Base-by-base conservation (phyloP, 371 early-diverging fungal genomes). In the Syncephalastrum racemosum region DNA sequence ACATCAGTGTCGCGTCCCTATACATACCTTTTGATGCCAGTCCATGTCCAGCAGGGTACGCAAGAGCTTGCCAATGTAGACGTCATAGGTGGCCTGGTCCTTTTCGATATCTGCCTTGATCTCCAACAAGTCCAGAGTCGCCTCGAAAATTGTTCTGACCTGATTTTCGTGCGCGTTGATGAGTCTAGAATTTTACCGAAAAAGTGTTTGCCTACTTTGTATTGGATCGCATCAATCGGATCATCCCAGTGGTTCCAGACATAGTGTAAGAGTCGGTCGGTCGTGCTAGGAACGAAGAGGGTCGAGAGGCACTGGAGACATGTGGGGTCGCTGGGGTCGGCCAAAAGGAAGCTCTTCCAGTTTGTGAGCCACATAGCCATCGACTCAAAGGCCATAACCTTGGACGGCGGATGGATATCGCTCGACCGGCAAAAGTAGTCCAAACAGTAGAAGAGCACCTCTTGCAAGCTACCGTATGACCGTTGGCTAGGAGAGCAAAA, bases 241-340 rank as follows among this genome's bases (percentile, higher is more conserved):
- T 91, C 91, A 59, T 90, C 91, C 90, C 91, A 91, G 58, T 89
- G 84, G 58, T 86, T 81, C 77, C 85, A 86, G 25, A 90, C 82
- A 50, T 87, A 87, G 7, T 81, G 79, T 41, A 90, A 67, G 27
- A 91, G 63, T 24, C 64, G 70, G 45, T 86, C 84, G 47, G 74
- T 71, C 10, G 72, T 78, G 10, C 70, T 58, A 3, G 62, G 66
- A n/a, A 67, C 49, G 31, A 85, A 50, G 4, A 70, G 60, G 0
- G 58, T 52, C 16, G 62, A 53, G 14, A 66, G 58, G 14, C 47
- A 43, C 8, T 18, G 39, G 10, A 39, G 27, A 7, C 27, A 42
- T 6, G 25, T 22, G 18, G 36, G 36, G 4, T 25, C 39, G 15
- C 16, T 31, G 4, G 40, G 45, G 14, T 64, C 53, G 4, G 49